A percentile compares a stretch with the other conserved stretches of the same genome.
Evolutionary conservation across 208 protist genomes (phyloP).

Genomic region (Trypanosoma lewisi): DNA sequence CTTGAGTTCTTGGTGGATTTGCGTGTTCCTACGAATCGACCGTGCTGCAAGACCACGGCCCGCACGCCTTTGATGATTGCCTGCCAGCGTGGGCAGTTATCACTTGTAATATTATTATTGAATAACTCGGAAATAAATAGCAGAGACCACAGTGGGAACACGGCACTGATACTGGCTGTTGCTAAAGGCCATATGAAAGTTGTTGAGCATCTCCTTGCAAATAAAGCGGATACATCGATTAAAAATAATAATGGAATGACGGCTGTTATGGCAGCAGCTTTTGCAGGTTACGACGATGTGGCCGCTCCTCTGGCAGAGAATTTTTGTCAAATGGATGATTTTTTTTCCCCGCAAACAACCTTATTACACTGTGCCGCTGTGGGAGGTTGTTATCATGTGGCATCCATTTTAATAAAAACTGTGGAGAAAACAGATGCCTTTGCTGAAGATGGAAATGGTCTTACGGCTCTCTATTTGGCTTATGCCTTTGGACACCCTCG

Average conservation of each 20-base stretch:
- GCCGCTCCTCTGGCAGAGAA: conserved; percentile 55
- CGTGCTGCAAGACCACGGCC: conserved; percentile 39
- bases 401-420: conserved; percentile 33
- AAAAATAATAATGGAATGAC: conserved; percentile 50
- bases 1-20: conserved; percentile 55
- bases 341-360: conserved; percentile 51
- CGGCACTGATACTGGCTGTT: conserved; percentile 74
- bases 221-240: conserved; percentile 43
- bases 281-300: conserved; percentile 59
- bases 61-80: conserved; percentile 82
- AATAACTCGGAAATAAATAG: conserved; percentile 34
- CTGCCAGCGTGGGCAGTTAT: conserved; percentile 33
- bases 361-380: conserved; percentile 74
- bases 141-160: conserved; percentile 47
- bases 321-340: conserved; percentile 42
- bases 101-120: conserved; percentile 40
- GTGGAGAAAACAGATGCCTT: conserved; percentile 22
- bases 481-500: conserved; percentile 57
- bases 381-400: conserved; percentile 49
- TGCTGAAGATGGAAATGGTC: conserved; percentile 46
- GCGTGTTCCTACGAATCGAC: conserved; percentile 40
- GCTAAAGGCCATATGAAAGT: conserved; percentile 43
- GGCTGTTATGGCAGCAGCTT: conserved; percentile 67
- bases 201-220: conserved; percentile 66
- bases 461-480: conserved; percentile 67